These are phyloP conservation scores for Silene uniflora DNA, from an alignment of 148 eudicot genomes.

Conservation along the genomic window DNA sequence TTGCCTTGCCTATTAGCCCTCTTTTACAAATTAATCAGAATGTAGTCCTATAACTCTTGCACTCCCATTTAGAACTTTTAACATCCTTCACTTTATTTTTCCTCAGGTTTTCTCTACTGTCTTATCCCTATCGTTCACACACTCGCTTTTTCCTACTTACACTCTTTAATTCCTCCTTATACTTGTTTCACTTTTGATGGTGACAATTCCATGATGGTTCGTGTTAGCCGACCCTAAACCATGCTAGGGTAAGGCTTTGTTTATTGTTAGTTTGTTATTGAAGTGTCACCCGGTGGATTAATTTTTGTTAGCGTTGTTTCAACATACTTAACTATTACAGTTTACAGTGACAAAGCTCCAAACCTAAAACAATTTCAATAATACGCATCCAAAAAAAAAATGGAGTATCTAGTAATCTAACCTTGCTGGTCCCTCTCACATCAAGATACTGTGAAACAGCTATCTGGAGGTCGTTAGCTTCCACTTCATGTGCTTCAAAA, in stretches of 20 bases:
- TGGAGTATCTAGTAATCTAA: constrained; percentile 13
- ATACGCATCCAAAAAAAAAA: not conserved
- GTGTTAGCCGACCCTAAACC: not conserved
- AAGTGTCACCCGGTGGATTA: not conserved
- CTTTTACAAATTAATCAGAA: not conserved
- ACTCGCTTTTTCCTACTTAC: not conserved
- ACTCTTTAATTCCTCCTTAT: not conserved
- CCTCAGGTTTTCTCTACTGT: not conserved
- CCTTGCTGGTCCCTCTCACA: constrained; percentile 84
- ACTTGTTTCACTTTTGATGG: not conserved
- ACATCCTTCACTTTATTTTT: not conserved
- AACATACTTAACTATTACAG: not conserved
- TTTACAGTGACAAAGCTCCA: not conserved
- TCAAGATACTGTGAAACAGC: constrained; percentile 78
- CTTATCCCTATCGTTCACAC: not conserved
- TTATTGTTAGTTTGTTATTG: not conserved
- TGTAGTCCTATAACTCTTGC: not conserved
- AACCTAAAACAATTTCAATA: not conserved
- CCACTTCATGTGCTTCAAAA: constrained; percentile 86
- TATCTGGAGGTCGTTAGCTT: constrained; percentile 78
- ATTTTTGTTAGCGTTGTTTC: not conserved
- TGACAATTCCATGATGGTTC: not conserved
- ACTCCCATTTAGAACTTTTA: not conserved
- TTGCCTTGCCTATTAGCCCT: not conserved
- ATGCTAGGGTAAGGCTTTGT: not conserved